Conservation (phyloP, 139 green algal species). For the Eudorina sp. region DNA sequence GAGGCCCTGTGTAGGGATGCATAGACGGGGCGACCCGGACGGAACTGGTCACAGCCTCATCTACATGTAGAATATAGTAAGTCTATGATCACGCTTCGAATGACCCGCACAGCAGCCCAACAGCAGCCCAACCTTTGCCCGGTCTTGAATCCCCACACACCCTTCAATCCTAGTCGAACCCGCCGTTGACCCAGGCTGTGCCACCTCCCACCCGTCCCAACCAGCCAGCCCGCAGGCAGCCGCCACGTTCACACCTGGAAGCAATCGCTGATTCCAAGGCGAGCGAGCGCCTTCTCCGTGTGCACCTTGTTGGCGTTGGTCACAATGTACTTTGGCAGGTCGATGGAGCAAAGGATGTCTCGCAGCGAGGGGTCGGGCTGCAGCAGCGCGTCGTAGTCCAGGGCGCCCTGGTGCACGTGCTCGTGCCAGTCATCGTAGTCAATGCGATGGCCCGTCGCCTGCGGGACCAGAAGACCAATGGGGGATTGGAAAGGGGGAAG, state of each 20-base stretch:
- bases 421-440: slow-evolving; percentile 85
- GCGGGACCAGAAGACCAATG: slow-evolving; percentile 11
- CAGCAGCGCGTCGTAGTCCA: slow-evolving; percentile 79
- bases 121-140: too few species aligned
- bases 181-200: too few species aligned
- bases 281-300: slow-evolving; percentile 71
- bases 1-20: slow-evolving; percentile 71
- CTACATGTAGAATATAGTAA: too few species aligned
- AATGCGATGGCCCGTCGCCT: slow-evolving; percentile 73
- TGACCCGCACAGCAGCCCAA: too few species aligned
- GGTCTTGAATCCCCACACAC: too few species aligned
- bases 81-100: too few species aligned
- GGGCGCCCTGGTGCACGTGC: slow-evolving; percentile 69
- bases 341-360: slow-evolving; percentile 60
- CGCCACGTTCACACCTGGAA: slow-evolving; percentile 62
- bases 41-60: too few species aligned
- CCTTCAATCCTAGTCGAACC: too few species aligned
- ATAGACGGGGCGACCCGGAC: too few species aligned
- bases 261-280: slow-evolving; percentile 80
- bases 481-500: too few species aligned
- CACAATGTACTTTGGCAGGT: slow-evolving; percentile 80
- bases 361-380: slow-evolving; percentile 59
- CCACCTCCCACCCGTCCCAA: too few species aligned
- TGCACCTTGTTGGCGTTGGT: slow-evolving; percentile 89
- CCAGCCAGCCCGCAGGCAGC: neutral